A percentile compares a stretch with the other conserved stretches of the same genome.
These are phyloP conservation scores for Fusarium aywerte DNA, from an alignment of 2,329 filamentous ascomycete genomes.

Conservation along the genomic window DNA sequence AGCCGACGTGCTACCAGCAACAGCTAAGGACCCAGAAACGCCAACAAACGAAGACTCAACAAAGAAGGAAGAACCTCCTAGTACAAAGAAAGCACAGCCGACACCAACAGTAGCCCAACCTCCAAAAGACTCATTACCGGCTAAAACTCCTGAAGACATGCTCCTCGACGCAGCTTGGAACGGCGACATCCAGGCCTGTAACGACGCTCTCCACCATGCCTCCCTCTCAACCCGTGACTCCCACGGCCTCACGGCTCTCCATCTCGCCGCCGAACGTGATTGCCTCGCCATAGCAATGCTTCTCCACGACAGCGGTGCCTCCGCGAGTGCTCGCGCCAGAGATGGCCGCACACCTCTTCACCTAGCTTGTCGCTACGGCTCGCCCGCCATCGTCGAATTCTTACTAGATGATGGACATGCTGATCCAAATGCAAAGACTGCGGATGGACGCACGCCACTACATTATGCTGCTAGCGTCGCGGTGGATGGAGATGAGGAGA, in stretches of 20 bases:
- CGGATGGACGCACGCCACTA: slow-evolving; percentile 48
- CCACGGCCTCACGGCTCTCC: slow-evolving; percentile 47
- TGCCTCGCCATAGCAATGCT: slow-evolving; percentile 50
- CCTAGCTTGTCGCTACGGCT: slow-evolving; percentile 47
- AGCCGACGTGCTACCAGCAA: not conserved
- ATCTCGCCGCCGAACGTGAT: slow-evolving; percentile 49
- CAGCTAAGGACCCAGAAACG: not conserved
- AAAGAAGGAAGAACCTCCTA: not conserved
- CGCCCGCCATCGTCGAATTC: slow-evolving; percentile 47
- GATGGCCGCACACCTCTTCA: slow-evolving; percentile 49
- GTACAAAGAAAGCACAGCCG: not conserved
- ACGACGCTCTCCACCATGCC: slow-evolving; percentile 40
- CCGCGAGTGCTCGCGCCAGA: slow-evolving; percentile 44
- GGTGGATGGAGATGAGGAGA: slow-evolving; percentile 47
- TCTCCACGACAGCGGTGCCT: slow-evolving; percentile 46
- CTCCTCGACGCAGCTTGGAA: slow-evolving; percentile 51
- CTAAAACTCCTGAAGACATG: slow-evolving; percentile 37
- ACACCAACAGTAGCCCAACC: not conserved
- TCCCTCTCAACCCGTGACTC: slow-evolving; percentile 45
- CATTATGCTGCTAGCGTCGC: slow-evolving; percentile 50
- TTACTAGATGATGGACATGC: slow-evolving; percentile 47
- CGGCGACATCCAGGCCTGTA: slow-evolving; percentile 45
- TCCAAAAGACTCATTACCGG: not conserved
- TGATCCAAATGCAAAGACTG: slow-evolving; percentile 45
- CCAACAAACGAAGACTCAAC: not conserved